Conservation (phyloP, 2,329 filamentous ascomycete species). For the Alternaria viburni region DNA sequence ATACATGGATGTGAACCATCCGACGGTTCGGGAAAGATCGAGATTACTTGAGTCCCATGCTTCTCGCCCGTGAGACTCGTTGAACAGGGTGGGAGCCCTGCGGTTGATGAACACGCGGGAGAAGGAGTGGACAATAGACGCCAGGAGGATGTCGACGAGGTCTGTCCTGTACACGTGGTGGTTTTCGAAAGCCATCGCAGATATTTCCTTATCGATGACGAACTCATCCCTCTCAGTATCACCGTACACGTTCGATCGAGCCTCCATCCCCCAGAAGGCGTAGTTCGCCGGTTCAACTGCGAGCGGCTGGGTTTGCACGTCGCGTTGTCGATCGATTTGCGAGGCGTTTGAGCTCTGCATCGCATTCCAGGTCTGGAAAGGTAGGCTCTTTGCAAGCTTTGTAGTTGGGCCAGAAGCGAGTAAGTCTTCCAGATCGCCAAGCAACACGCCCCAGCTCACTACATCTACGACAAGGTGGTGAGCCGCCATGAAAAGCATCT, state of each 20-base stretch:
- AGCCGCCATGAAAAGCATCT: slow-evolving; percentile 38
- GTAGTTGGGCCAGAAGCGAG: slow-evolving; percentile 19
- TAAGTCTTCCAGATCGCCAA: slow-evolving; percentile 41
- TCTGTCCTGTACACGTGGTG: slow-evolving; percentile 59
- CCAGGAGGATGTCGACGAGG: slow-evolving; percentile 60
- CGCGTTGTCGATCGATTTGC: slow-evolving; percentile 11
- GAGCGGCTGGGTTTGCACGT: slow-evolving; percentile 16
- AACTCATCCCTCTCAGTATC: slow-evolving; percentile 41
- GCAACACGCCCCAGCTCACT: slow-evolving; percentile 43
- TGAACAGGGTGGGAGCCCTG: slow-evolving; percentile 57
- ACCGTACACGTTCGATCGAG: slow-evolving; percentile 35
- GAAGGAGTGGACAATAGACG: slow-evolving; percentile 63
- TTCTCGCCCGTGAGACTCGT: slow-evolving; percentile 47
- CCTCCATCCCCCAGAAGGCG: slow-evolving; percentile 40
- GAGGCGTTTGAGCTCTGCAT: slow-evolving; percentile 30
- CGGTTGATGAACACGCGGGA: slow-evolving; percentile 62
- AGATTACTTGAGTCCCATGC: slow-evolving; percentile 53
- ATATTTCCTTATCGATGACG: slow-evolving; percentile 22
- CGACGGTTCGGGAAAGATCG: slow-evolving; percentile 64
- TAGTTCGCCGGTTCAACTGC: slow-evolving; percentile 27
- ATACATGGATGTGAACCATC: slow-evolving; percentile 66
- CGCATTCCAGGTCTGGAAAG: slow-evolving; percentile 41
- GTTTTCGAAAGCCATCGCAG: slow-evolving; percentile 29
- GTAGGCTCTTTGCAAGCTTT: slow-evolving; percentile 26
- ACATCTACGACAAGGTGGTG: slow-evolving; percentile 45